Percentiles rank a stretch among this genome's conserved stretches.
Evolutionary conservation across 2,329 filamentous ascomycete species (phyloP).

Genomic region (Apiospora kogelbergensis): DNA sequence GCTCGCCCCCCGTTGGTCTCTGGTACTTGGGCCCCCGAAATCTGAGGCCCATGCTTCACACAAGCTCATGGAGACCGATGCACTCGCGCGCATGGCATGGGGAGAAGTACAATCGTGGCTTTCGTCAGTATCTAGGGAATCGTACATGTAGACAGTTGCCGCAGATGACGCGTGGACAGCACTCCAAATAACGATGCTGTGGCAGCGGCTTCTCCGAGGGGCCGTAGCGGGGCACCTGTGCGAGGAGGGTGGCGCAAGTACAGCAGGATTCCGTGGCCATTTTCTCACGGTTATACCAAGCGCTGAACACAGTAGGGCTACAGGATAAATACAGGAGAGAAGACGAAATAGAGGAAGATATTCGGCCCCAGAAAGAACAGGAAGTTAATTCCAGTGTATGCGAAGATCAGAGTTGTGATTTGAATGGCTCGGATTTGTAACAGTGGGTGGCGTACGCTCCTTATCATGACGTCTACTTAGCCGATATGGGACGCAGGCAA

Average conservation of each 20-base stretch:
- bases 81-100: neutral
- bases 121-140: neutral
- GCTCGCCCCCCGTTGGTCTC: neutral
- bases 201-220: conserved; percentile 61
- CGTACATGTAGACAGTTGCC: conserved; percentile 65
- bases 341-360: neutral
- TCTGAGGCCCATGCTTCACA: neutral
- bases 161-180: conserved; percentile 72
- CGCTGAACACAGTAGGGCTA: neutral
- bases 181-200: conserved; percentile 61
- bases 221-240: conserved; percentile 50
- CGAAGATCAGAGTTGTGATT: neutral
- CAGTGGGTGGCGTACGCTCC: neutral
- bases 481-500: neutral
- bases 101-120: neutral
- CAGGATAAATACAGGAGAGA: neutral
- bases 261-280: conserved; percentile 55
- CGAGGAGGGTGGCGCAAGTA: conserved; percentile 66
- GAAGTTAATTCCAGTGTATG: neutral
- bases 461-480: neutral
- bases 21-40: neutral
- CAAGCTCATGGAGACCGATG: neutral
- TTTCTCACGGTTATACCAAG: neutral
- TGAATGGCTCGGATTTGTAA: neutral
- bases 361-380: neutral